Base-by-base conservation (phyloP, 306 rosid species). In the Ceratonia siliqua region DNA sequence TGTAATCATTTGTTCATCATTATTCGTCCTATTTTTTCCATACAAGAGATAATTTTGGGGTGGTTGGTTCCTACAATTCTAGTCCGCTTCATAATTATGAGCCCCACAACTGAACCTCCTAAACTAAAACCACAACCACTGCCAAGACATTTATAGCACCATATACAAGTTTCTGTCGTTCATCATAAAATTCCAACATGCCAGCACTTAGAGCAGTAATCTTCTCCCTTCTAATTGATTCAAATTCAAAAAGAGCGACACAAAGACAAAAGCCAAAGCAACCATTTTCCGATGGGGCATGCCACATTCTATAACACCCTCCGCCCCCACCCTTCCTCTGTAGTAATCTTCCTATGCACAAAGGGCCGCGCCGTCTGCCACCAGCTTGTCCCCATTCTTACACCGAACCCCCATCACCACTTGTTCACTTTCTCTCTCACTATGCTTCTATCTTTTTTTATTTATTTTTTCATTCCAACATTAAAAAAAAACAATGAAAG, bases 351-450 rank as follows among this genome's bases (percentile, higher is more conserved):
- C 3, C 43, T 45, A 8, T 20, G 50, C 74, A 45, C 1, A 64
- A 58, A 50, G 77, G 56, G 22, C 66, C 72, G 68, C 77, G 80
- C 82, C 78, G 82, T 66, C 68, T 73, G 66, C 52, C 39, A 61
- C 62, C 52, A 50, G 33, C 77, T 61, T 59, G 64, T 77, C 82
- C 73, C 54, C 18, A 28, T 38, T 35, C 33, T 62, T 62, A 0
- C 68, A 38, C 1, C 15, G 24, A 42, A 18, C 1, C 24, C 50
- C 66, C 48, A 20, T 22, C 35, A 22, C 18, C 42, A n/a, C 24
- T 5, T 21, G 4, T 42, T 50, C 32, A 28, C 28, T 21, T 5
- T 3, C 4, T 1, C 17, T 42, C 48, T 42, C 46, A 21, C 6
- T 67, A 27, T 8, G 8, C 17, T 4, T 0, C 8, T n/a, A 1